Evolutionary conservation across 2,329 filamentous ascomycete genomes (phyloP).

Genomic region (Fusarium annulatum): DNA sequence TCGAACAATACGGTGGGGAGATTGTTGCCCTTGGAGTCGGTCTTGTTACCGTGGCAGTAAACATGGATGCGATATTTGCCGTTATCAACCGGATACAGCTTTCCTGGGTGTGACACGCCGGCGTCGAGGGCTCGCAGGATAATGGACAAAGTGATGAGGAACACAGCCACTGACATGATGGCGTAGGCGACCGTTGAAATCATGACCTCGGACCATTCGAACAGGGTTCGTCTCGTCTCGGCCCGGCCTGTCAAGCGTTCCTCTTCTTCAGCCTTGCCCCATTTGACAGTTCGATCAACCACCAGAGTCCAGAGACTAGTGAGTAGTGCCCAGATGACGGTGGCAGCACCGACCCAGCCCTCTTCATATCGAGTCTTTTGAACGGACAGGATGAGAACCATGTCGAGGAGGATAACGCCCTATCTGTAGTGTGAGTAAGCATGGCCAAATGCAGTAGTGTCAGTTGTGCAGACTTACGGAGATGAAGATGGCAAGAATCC

Average conservation of each 20-base stretch:
- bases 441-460: conserved; percentile 31
- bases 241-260: conserved; percentile 89
- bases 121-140: conserved; percentile 84
- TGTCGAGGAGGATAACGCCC: conserved; percentile 65
- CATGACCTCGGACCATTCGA: conserved; percentile 87
- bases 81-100: conserved; percentile 82
- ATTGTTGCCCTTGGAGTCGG: conserved; percentile 61
- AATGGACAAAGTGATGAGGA: conserved; percentile 83
- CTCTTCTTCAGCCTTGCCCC: conserved; percentile 94
- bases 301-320: conserved; percentile 83
- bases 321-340: conserved; percentile 82
- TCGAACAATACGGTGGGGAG: conserved; percentile 88
- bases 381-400: conserved; percentile 83
- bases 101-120: conserved; percentile 76
- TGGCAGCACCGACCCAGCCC: conserved; percentile 89
- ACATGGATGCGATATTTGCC: conserved; percentile 89
- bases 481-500: conserved; percentile 76
- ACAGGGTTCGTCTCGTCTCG: conserved; percentile 83
- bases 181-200: conserved; percentile 77
- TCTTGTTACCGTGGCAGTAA: conserved; percentile 80
- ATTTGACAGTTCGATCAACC: conserved; percentile 84
- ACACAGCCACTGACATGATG: conserved; percentile 72
- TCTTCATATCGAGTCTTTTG: conserved; percentile 82
- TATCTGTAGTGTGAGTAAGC: conserved; percentile 28
- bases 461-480: conserved; percentile 49